Evolutionary conservation across 2,329 filamentous ascomycete genomes (phyloP), one percentile per base, ranked within the genome.

Genomic region (Scopulariopsis brevicaulis): DNA sequence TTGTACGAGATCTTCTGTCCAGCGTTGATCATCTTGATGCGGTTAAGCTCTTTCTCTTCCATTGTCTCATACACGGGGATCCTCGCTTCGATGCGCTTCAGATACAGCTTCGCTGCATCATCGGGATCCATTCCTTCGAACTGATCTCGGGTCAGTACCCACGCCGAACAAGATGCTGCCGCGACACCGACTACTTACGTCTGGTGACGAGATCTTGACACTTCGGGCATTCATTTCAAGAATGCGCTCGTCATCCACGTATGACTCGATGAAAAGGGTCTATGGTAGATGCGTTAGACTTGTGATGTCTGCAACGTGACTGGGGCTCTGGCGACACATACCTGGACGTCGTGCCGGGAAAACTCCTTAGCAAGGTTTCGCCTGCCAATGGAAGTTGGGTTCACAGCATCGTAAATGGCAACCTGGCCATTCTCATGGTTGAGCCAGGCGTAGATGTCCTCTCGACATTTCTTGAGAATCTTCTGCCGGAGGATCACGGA

Each of bases 11-110:
- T 87, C 64, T 90, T 85, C 67, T 93, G 85, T 52, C 94, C 94
- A 8, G 94, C 94, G 65, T 99, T 99, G 69, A 97, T 96, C 93
- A 99, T 96, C 76, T 96, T 96, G 74, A 99, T 93, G 74, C 93
- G 99, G 70, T 97, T 96, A 62, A 99, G 80, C 63, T 97, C 92
- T 34, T 81, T 80, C 70, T 99, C 94, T 65, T 92, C 82, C 91
- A 99, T 97, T 1, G 90, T 96, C 74, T 99, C 92, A 65, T 96
- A 99, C 60, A 93, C 86, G 22, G 94, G 94, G 60, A 99, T 99
- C 64, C 94, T 90, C 65, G 89, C 86, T 62, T 90, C 86, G 67
- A 99, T 97, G 55, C 94, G 86, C 62, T 85, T 83, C 46, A 99
- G 81, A 67, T 99, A 99, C 65, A 96, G 84, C 66, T 89, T 86